Conservation (phyloP, 2,329 filamentous ascomycete genomes). For the Pseudocercospora vitis region DNA sequence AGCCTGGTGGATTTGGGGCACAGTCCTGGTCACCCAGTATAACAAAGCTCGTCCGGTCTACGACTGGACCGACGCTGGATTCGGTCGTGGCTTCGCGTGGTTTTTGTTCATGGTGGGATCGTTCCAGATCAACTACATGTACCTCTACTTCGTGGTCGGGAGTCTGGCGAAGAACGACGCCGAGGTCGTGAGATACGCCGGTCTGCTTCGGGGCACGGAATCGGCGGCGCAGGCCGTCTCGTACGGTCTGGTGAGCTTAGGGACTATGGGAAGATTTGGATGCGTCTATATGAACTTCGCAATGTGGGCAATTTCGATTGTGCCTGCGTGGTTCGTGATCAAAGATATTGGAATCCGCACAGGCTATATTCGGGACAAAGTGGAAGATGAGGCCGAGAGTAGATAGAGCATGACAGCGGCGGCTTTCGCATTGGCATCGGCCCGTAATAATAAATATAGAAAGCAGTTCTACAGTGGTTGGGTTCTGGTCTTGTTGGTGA, state of each 20-base stretch:
- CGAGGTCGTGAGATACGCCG: slow-evolving; percentile 68
- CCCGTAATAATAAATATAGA: too few species aligned
- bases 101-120: slow-evolving; percentile 67
- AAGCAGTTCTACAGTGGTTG: too few species aligned
- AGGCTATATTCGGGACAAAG: slow-evolving; percentile 20
- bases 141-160: slow-evolving; percentile 69
- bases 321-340: slow-evolving; percentile 67
- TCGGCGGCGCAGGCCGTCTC: slow-evolving; percentile 72
- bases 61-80: slow-evolving; percentile 65
- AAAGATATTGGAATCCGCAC: slow-evolving; percentile 51
- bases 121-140: slow-evolving; percentile 74
- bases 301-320: slow-evolving; percentile 63
- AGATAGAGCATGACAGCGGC: too few species aligned
- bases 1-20: slow-evolving; percentile 72
- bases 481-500: too few species aligned
- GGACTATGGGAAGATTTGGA: slow-evolving; percentile 64
- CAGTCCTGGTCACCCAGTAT: slow-evolving; percentile 63
- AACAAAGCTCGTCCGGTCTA: slow-evolving; percentile 57
- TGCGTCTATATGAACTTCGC: slow-evolving; percentile 70
- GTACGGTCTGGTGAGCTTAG: slow-evolving; percentile 65
- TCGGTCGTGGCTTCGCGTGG: slow-evolving; percentile 65
- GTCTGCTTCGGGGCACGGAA: slow-evolving; percentile 67
- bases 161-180: slow-evolving; percentile 62
- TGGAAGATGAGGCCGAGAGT: neutral
- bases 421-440: too few species aligned